phyloP scores from a whole-genome alignment of 1,284 basidiomycete species.

The Fomes fomentarius region DNA sequence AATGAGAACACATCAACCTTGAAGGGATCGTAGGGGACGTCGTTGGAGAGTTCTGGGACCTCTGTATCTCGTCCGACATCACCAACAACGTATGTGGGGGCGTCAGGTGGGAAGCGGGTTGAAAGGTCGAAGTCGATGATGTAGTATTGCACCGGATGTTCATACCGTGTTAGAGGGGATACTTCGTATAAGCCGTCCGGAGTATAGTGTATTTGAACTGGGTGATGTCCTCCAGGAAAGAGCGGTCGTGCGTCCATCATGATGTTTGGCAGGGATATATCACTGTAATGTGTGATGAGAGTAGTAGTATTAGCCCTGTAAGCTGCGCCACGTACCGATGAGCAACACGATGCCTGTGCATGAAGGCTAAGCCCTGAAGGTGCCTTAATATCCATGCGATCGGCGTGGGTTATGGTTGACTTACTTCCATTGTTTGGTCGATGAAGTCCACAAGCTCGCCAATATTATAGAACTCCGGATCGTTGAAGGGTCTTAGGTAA shows the following conservation, averaged over 20 bases:
- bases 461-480: constrained; percentile 25
- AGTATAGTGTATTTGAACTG: constrained; percentile 9
- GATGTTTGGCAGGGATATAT: constrained; percentile 31
- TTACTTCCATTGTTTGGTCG: constrained; percentile 31
- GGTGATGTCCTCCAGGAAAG: constrained; percentile 33
- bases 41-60: constrained; percentile 32
- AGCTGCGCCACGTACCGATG: constrained; percentile 26
- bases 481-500: constrained; percentile 27
- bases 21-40: constrained; percentile 33
- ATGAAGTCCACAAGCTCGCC: constrained; percentile 33
- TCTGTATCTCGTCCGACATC: constrained; percentile 26
- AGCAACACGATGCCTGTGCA: constrained; percentile 31
- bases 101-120: constrained; percentile 4
- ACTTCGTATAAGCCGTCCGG: constrained; percentile 14
- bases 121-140: constrained; percentile 36
- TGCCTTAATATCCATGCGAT: too few species aligned
- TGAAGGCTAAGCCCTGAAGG: constrained; percentile 28
- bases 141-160: constrained; percentile 28
- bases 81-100: constrained; percentile 12
- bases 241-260: constrained; percentile 33
- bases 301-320: too few species aligned
- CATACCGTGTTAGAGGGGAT: constrained; percentile 9
- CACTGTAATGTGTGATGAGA: neutral
- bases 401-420: neutral
- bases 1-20: constrained; percentile 34